Base-by-base conservation (phyloP, 805 yeast species). In the Hanseniaspora pseudoguilliermondii region DNA sequence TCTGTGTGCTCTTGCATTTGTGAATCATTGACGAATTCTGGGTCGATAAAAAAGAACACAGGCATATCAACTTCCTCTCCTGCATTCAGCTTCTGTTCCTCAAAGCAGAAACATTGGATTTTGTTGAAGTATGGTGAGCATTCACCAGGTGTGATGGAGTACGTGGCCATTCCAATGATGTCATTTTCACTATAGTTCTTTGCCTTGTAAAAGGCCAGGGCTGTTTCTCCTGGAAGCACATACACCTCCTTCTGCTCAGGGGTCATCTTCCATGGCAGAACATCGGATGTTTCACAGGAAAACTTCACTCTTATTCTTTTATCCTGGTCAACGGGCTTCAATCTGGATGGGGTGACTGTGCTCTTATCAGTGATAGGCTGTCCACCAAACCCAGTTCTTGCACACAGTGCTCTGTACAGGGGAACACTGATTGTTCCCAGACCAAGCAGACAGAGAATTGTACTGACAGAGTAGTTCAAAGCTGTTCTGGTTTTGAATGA, bases 31-130 rank as follows among this genome's bases (percentile, higher is more conserved):
- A 93, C 93, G 69, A 85, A 91, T 61, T 90, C 97, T 0, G 97
- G 97, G 66, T 90, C 97, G 47, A 90, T 86, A 69, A 90, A 90
- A 77, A 90, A 93, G 72, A 93, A 93, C 9, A 93, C 87, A 0
- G 98, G 98, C 98, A 93, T 93, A 66, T 93, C 98, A 18, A 93
- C 95, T 66, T 93, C 97, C 70, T 93, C 98, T 9, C 97, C 97
- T 2, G 97, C 96, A 55, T 82, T 77, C 60, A 93, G 74, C 69
- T 86, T 79, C 69, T 93, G 98, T 68, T 93, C 98, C 72, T 93
- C 98, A 65, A 93, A 93, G 66, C 98, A 93, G 72, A 93, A 93
- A 69, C 98, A 93, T 69, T 93, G 98, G 64, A 93, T 93, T 70
- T 93, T 93, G 73, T 88, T 88, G 73, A 93, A 93, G 70, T 91